Evolutionary conservation across 306 rosid genomes (phyloP).

Genomic region (Malus orientalis): DNA sequence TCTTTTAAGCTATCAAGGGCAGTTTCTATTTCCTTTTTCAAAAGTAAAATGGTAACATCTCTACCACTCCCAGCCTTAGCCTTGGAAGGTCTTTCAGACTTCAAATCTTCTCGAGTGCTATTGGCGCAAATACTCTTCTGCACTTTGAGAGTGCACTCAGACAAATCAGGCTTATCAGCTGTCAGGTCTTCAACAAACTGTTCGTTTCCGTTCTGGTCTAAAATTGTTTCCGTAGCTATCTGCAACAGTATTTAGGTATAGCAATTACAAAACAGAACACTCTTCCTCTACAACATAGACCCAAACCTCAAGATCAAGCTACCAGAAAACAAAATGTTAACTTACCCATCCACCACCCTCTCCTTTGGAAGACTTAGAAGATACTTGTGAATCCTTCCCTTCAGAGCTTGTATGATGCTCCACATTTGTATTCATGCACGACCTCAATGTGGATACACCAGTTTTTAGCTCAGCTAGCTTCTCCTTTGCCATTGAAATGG

Average conservation of each 20-base stretch:
- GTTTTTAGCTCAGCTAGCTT: conserved; percentile 59
- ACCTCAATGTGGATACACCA: conserved; percentile 63
- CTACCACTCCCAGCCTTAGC: conserved; percentile 33
- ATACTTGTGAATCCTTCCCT: conserved; percentile 29
- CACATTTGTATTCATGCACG: conserved; percentile 54
- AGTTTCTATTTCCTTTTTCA: conserved; percentile 75
- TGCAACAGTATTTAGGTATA: conserved; percentile 50
- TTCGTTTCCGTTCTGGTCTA: conserved; percentile 16
- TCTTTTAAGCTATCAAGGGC: conserved; percentile 73
- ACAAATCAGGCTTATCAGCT: conserved; percentile 22
- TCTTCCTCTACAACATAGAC: conserved; percentile 24
- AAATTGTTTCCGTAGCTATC: conserved; percentile 38
- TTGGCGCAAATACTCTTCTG: conserved; percentile 11
- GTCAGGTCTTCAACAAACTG: conserved; percentile 21
- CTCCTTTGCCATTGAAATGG: conserved; percentile 59
- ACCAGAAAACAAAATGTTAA: conserved; percentile 30
- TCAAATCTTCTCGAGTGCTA: conserved; percentile 13
- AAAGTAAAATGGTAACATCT: conserved; percentile 58
- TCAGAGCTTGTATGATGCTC: conserved; percentile 36
- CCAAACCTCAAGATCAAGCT: conserved; percentile 18
- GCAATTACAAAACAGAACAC: conserved; percentile 26
- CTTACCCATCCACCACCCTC: conserved; percentile 57
- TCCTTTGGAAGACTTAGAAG: conserved; percentile 25
- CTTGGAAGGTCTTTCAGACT: conserved; percentile 25
- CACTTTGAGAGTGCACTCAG: conserved; percentile 24